phyloP scores from a whole-genome alignment of 2,329 filamentous ascomycete genomes.

The Thielaviopsis punctulata region DNA sequence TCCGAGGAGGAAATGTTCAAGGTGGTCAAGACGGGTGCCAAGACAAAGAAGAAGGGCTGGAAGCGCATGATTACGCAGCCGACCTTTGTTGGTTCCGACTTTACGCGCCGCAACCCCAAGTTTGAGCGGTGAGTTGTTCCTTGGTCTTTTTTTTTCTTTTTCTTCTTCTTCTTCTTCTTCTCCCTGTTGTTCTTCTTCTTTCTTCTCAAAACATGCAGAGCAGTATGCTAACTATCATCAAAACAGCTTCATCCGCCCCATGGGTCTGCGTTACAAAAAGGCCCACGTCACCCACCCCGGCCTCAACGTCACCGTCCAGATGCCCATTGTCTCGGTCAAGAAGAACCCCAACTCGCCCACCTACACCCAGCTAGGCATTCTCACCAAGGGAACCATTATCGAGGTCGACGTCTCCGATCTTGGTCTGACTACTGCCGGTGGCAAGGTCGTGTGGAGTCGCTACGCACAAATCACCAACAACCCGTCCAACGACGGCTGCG shows the following conservation, averaged over 20 bases:
- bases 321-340: slow-evolving; percentile 55
- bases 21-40: slow-evolving; percentile 90
- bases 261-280: slow-evolving; percentile 35
- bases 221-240: slow-evolving; percentile 33
- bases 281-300: slow-evolving; percentile 52
- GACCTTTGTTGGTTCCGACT: slow-evolving; percentile 71
- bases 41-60: slow-evolving; percentile 71
- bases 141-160: background rate
- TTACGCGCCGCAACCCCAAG: slow-evolving; percentile 76
- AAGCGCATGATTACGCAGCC: slow-evolving; percentile 48
- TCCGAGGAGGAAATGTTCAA: slow-evolving; percentile 96
- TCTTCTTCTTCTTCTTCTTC: background rate
- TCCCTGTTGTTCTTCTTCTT: background rate
- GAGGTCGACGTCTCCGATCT: slow-evolving; percentile 91
- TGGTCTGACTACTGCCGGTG: slow-evolving; percentile 74
- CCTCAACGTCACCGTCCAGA: slow-evolving; percentile 70
- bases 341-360: slow-evolving; percentile 66
- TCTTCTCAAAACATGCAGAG: background rate
- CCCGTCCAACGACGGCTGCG: slow-evolving; percentile 29
- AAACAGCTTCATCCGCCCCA: slow-evolving; percentile 31
- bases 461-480: slow-evolving; percentile 55
- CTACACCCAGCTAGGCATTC: slow-evolving; percentile 81
- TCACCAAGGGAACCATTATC: slow-evolving; percentile 64
- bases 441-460: slow-evolving; percentile 86
- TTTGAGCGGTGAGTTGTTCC: slow-evolving; percentile 30